Base-by-base conservation (phyloP, 495 filamentous ascomycete species). In the Aspergillus avenaceus region DNA sequence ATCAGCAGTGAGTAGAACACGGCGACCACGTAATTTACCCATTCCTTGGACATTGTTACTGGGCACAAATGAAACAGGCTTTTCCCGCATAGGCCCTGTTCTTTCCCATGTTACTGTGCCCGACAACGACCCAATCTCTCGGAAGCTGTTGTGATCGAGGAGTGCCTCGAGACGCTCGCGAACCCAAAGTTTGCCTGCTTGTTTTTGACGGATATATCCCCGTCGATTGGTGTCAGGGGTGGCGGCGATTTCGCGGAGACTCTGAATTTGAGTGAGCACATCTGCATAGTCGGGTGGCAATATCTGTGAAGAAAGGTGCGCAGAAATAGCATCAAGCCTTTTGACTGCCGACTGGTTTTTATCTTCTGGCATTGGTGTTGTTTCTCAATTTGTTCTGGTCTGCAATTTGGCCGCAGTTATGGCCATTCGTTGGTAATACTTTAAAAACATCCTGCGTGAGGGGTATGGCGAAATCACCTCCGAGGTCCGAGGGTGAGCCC, bases 111-210 rank as follows among this genome's bases (percentile, higher is more conserved):
- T 65, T 5, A 83, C 80, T 1, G 79, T 82, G 19, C 81, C 81
- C 5, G 78, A 77, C 0, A 82, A 67, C 21, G 77, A 81, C 1
- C 82, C 81, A 5, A 85, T 71, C 62, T 84, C 82, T 27, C 67
- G 63, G 41, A 83, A 82, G 28, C 62, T 77, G 19, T 67, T 70
- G 16, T 58, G 58, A 50, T 85, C 80, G 8, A 85, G 69, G 3
- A 84, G 70, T 13, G 69, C 56, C 11, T 80, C 70, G 14, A 85
- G 75, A 1, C 81, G 72, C 48, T 85, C 80, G 12, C 80, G 74
- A 0, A 84, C 80, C 81, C 81, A 84, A n/a, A 85, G 69, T 58
- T 84, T 85, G 3, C 82, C 82, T 2, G 79, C 75, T 68, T 81
- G 69, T 45, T 83, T 82, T 59, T 85, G 80, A 1, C 80, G 72